Conservation (phyloP, 1,139 yeast species). For the Candida frijolesensis region DNA sequence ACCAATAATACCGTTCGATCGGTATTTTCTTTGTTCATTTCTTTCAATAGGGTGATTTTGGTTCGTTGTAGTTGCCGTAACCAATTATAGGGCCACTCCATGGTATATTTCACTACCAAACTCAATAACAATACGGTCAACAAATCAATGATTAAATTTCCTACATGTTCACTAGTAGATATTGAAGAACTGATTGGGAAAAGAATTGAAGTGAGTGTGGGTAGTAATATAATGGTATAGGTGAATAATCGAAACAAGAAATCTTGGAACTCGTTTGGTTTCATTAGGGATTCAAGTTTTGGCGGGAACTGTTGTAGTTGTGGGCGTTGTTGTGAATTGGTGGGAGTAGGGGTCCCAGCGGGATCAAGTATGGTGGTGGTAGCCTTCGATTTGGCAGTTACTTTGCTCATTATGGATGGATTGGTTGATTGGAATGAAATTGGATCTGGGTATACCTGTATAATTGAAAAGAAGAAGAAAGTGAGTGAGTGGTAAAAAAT, state of each 20-base stretch:
- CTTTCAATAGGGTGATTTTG: conserved; percentile 21
- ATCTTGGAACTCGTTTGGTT: conserved; percentile 11
- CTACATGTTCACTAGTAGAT: conserved; percentile 19
- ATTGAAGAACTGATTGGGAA: conserved; percentile 13
- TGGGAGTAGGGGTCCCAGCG: background rate
- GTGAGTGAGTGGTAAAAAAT: background rate
- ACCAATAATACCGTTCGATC: conserved; percentile 15
- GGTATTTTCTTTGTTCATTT: conserved; percentile 16
- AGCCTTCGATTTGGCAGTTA: background rate
- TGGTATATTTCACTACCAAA: conserved; percentile 28
- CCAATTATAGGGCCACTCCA: conserved; percentile 45
- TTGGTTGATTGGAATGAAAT: background rate
- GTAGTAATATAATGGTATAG: conserved; percentile 15
- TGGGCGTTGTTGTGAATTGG: background rate
- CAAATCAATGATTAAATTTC: conserved; percentile 28
- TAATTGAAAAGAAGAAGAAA: background rate
- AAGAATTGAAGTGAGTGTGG: conserved; percentile 17
- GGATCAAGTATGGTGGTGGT: background rate
- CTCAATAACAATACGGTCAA: conserved; percentile 30
- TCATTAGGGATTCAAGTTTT: conserved; percentile 4
- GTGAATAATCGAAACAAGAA: conserved; percentile 15
- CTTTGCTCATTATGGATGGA: background rate
- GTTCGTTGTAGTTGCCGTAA: conserved; percentile 24
- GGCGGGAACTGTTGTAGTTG: conserved; percentile 1
- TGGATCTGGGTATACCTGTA: no score